Percentiles rank a stretch among this genome's conserved stretches.
Conservation (phyloP, 768 basidiomycete genomes). For the Phlegmacium glaucopus region DNA sequence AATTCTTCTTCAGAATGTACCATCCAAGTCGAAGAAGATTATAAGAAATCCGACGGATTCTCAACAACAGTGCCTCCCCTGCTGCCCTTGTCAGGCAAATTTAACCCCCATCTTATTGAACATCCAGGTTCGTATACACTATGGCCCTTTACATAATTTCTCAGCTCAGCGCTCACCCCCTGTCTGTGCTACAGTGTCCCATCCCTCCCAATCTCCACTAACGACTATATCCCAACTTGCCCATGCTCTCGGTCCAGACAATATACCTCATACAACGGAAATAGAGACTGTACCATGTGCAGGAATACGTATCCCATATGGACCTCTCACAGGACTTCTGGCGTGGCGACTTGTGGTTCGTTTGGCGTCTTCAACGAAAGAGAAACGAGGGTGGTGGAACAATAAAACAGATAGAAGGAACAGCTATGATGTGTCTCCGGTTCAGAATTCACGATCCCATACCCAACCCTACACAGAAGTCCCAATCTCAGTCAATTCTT, state of each 20-base stretch:
- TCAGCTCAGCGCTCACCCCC: neutral
- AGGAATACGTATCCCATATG: slow-evolving; percentile 27
- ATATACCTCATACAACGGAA: slow-evolving; percentile 22
- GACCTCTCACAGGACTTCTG: slow-evolving; percentile 25
- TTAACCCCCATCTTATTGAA: too few species aligned
- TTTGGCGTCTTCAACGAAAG: slow-evolving; percentile 6
- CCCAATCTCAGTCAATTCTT: neutral
- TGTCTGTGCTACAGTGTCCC: neutral
- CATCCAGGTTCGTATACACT: neutral
- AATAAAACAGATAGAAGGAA: neutral
- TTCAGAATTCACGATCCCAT: neutral
- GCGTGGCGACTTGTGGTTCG: slow-evolving; percentile 30
- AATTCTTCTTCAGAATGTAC: neutral
- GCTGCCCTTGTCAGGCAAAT: too few species aligned
- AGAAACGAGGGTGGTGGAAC: slow-evolving; percentile 14
- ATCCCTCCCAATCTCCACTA: slow-evolving; percentile 6
- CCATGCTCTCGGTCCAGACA: slow-evolving; percentile 24
- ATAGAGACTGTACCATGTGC: slow-evolving; percentile 30
- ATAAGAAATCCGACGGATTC: too few species aligned
- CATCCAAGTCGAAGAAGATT: neutral
- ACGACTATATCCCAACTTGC: slow-evolving; percentile 16
- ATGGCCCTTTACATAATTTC: neutral
- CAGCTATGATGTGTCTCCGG: neutral
- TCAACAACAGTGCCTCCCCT: too few species aligned
- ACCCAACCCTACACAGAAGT: neutral